A percentile compares a stretch with the other conserved stretches of the same genome.
These are phyloP conservation scores for Brasenia schreberi DNA, from an alignment of 164 flowering plant species.

Conservation along the genomic window DNA sequence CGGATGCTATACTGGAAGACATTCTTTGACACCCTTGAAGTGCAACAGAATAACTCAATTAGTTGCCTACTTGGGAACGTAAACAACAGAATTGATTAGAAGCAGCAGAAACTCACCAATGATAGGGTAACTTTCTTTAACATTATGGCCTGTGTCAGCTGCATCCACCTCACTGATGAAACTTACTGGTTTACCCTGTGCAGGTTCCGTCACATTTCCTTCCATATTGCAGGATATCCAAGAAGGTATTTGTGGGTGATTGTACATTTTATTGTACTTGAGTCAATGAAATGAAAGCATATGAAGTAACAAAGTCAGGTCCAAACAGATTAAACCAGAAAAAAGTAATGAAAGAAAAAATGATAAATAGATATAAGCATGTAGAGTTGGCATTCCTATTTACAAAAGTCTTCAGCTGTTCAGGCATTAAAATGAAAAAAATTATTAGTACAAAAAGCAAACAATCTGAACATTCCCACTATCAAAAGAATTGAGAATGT, in stretches of 20 bases:
- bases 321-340: slow-evolving; percentile 1
- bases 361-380: too few species aligned
- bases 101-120: slow-evolving; percentile 19
- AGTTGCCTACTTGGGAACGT: background rate
- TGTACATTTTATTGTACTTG: slow-evolving; percentile 65
- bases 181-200: slow-evolving; percentile 30
- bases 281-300: slow-evolving; percentile 8
- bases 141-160: slow-evolving; percentile 27
- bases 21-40: slow-evolving; percentile 30
- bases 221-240: slow-evolving; percentile 85
- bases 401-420: too few species aligned
- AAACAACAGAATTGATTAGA: background rate
- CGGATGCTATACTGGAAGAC: slow-evolving; percentile 23
- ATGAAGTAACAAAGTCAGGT: slow-evolving; percentile 14
- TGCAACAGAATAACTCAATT: background rate
- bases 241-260: slow-evolving; percentile 50
- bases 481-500: too few species aligned
- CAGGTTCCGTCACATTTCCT: slow-evolving; percentile 39
- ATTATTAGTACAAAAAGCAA: too few species aligned
- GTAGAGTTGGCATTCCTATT: background rate
- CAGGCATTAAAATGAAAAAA: too few species aligned
- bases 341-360: background rate
- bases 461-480: too few species aligned
- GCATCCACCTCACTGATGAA: slow-evolving; percentile 71
- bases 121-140: slow-evolving; percentile 18